Evolutionary conservation across 176 grass and related monocot species (phyloP), one percentile per base, ranked within the genome.

Genomic region (Zoysia pacifica): DNA sequence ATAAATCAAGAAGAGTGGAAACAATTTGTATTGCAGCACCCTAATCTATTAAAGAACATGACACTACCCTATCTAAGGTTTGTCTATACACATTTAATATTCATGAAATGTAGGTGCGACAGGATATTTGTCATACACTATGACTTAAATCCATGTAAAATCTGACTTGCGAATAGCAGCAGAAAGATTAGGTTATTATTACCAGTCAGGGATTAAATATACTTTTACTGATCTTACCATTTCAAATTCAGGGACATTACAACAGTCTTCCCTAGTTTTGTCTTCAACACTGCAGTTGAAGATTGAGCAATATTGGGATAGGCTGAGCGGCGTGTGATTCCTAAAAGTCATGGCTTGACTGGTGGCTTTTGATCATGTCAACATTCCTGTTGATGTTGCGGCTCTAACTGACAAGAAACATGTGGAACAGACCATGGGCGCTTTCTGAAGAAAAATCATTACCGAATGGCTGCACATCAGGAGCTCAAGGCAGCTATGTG

Each of bases 1-100:
- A 97, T 97, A 56, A 86, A 79, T 80, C 79, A 74, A 81, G 82
- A 94, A 69, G 91, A 97, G 47, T 97, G 94, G 94, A 94, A 91
- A 52, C 79, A 94, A 44, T 97, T 94, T 51, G 94, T 84, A 18
- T 45, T 88, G 48, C 75, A 68, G 10, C 87, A 84, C 61, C 94
- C 91, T 19, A 84, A 85, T 79, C 79, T 97, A 40, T 79, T 97
- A 44, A 97, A 91, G 82, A 94, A 97, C 73, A 97, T 97, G 91
- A 97, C 91, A 6, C 81, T 97, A 35, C 91, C 89, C 36, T 90
- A 97, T 63, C 88, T 97, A 50, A 85, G 80, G 93, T 93, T 82
- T 46, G 70, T 18, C 47, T 37, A 67, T 84, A 41, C 38, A n/a
- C 39, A 55, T 54, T 19, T 65, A 19, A 74, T 36, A 4, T 75